phyloP scores from a whole-genome alignment of 352 stramenopile species.

The Globisporangium apiculatum region DNA sequence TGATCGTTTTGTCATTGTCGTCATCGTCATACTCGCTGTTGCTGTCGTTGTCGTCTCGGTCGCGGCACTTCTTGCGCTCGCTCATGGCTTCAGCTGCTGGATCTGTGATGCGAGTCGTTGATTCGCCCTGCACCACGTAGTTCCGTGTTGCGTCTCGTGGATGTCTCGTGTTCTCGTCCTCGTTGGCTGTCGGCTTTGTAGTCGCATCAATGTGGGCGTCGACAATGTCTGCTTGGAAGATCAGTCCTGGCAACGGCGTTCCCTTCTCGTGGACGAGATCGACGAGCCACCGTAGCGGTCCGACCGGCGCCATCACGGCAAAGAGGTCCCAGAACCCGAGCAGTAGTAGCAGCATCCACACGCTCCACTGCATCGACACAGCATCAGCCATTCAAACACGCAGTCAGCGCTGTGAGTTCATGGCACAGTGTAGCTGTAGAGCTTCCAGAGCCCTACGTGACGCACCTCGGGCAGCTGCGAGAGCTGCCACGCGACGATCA shows the following conservation, averaged over 20 bases:
- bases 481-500: constrained; percentile 96
- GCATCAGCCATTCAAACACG: background rate
- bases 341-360: constrained; percentile 87
- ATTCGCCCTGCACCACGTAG: background rate
- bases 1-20: constrained; percentile 65
- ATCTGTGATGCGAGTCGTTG: background rate
- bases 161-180: background rate
- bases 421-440: background rate
- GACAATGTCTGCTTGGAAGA: constrained; percentile 90
- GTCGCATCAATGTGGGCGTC: constrained; percentile 25
- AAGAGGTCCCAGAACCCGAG: constrained; percentile 97
- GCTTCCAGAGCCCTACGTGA: too few species aligned
- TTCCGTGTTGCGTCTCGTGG: background rate
- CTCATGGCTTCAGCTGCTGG: background rate
- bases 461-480: constrained; percentile 93
- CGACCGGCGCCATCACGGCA: constrained; percentile 93
- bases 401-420: background rate
- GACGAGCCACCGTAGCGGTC: constrained; percentile 91
- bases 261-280: constrained; percentile 90
- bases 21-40: constrained; percentile 18
- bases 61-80: background rate
- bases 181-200: too few species aligned
- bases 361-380: constrained; percentile 44
- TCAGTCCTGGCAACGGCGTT: constrained; percentile 84
- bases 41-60: constrained; percentile 13